These are phyloP conservation scores for Fraxinus excelsior DNA, from an alignment of 257 asterid species.

Conservation along the genomic window DNA sequence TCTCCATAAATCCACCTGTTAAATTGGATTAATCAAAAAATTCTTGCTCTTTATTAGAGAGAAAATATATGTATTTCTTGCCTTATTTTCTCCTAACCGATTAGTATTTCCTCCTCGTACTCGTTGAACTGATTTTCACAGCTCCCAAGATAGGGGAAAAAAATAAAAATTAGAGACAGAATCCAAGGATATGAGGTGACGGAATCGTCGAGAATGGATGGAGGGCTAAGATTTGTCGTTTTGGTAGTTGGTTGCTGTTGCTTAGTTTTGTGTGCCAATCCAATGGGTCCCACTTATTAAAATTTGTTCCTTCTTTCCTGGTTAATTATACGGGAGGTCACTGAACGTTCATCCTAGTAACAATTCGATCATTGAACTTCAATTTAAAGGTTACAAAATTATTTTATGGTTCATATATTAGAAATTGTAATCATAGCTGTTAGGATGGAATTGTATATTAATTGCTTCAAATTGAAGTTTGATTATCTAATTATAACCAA, in stretches of 20 bases:
- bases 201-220: conserved; percentile 22
- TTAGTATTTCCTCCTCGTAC: not conserved
- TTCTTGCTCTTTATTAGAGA: not conserved
- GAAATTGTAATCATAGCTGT: too few species aligned
- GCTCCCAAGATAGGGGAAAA: not conserved
- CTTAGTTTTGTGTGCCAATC: not conserved
- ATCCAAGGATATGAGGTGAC: conserved; percentile 16
- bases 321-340: too few species aligned
- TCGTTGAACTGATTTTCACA: not conserved
- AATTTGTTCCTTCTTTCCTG: not conserved
- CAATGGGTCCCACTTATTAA: not conserved
- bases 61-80: not conserved
- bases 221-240: conserved; percentile 40
- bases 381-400: too few species aligned
- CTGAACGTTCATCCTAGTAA: too few species aligned
- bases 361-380: too few species aligned
- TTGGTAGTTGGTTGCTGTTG: not conserved
- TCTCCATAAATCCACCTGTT: conserved; percentile 41
- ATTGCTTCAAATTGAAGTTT: too few species aligned
- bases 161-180: too few species aligned
- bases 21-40: not conserved
- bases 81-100: conserved; percentile 2
- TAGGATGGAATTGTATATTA: too few species aligned
- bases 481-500: too few species aligned
- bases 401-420: too few species aligned